Percentiles rank a stretch among this genome's conserved stretches.
phyloP scores from a whole-genome alignment of 2,329 filamentous ascomycete species.

The Nigrograna mackinnonii region DNA sequence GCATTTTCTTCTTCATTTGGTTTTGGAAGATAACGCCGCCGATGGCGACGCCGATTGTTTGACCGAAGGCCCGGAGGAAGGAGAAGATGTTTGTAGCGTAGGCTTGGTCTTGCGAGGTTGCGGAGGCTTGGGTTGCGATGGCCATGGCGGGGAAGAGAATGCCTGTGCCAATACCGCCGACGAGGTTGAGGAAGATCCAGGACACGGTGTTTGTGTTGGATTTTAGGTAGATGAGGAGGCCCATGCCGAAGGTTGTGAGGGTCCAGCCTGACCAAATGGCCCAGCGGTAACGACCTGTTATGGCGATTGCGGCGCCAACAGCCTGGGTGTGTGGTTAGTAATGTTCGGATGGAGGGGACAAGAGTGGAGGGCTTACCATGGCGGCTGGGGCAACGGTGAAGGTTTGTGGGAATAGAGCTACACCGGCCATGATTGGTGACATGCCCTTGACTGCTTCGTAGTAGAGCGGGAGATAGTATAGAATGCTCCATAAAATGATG shows the following conservation, averaged over 20 bases:
- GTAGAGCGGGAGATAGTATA: conserved; percentile 50
- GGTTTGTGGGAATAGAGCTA: conserved; percentile 45
- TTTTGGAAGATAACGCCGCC: conserved; percentile 74
- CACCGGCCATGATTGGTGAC: conserved; percentile 41
- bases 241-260: conserved; percentile 61
- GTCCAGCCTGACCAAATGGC: conserved; percentile 65
- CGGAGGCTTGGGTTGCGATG: conserved; percentile 66
- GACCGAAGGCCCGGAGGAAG: conserved; percentile 68
- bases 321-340: conserved; percentile 19
- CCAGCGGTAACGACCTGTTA: conserved; percentile 63
- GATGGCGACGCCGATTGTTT: conserved; percentile 67
- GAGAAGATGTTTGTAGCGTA: conserved; percentile 67
- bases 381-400: conserved; percentile 67
- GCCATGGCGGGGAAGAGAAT: conserved; percentile 68
- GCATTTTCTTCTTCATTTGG: conserved; percentile 57
- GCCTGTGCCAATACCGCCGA: conserved; percentile 64
- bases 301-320: conserved; percentile 58
- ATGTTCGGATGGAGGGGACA: conserved; percentile 4
- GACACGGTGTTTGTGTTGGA: conserved; percentile 53
- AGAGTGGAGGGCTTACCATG: conserved; percentile 31
- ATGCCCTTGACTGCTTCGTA: conserved; percentile 46
- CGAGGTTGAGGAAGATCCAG: conserved; percentile 66
- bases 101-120: conserved; percentile 59
- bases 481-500: conserved; percentile 47
- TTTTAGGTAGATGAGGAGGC: conserved; percentile 56